These are phyloP conservation scores for Hemileia vastatrix DNA, from an alignment of 1,284 basidiomycete genomes.

Conservation along the genomic window DNA sequence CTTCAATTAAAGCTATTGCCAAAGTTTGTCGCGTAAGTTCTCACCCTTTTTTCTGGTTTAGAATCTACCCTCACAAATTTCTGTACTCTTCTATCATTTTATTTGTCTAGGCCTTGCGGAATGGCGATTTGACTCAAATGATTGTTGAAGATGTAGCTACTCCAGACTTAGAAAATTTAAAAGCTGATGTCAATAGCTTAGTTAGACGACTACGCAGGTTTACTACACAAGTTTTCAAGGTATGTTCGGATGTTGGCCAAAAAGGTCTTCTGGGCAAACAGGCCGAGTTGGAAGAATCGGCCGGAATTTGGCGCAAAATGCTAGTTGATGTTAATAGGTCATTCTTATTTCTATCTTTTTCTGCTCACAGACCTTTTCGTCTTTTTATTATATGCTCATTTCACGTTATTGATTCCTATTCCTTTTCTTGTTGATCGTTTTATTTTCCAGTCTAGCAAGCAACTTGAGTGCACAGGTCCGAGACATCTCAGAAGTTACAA, in stretches of 20 bases:
- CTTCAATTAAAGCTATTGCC: slow-evolving; percentile 22
- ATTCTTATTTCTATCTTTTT: no score
- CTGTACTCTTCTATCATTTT: neutral
- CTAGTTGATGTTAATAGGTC: slow-evolving; percentile 23
- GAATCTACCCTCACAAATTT: neutral
- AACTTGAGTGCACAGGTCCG: slow-evolving; percentile 21
- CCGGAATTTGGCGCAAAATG: slow-evolving; percentile 23
- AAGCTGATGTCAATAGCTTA: slow-evolving; percentile 19
- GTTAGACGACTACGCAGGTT: slow-evolving; percentile 15
- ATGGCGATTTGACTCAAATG: slow-evolving; percentile 21
- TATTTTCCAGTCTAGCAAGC: slow-evolving; percentile 12
- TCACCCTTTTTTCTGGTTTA: neutral
- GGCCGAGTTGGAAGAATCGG: slow-evolving; percentile 19
- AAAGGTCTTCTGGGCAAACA: slow-evolving; percentile 21
- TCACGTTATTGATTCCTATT: neutral
- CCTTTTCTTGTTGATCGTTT: neutral
- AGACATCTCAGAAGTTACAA: slow-evolving; percentile 21
- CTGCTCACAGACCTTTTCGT: no score
- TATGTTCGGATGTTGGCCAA: slow-evolving; percentile 20
- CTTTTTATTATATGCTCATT: neutral
- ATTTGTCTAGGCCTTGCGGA: slow-evolving; percentile 11
- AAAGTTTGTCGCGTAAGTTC: slow-evolving; percentile 22
- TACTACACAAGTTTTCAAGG: slow-evolving; percentile 22
- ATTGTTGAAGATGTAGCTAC: slow-evolving; percentile 23
- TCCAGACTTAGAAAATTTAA: slow-evolving; percentile 17